Evolutionary conservation across 2,329 filamentous ascomycete species (phyloP), one percentile per base, ranked within the genome.

Genomic region (Moelleriella libera): DNA sequence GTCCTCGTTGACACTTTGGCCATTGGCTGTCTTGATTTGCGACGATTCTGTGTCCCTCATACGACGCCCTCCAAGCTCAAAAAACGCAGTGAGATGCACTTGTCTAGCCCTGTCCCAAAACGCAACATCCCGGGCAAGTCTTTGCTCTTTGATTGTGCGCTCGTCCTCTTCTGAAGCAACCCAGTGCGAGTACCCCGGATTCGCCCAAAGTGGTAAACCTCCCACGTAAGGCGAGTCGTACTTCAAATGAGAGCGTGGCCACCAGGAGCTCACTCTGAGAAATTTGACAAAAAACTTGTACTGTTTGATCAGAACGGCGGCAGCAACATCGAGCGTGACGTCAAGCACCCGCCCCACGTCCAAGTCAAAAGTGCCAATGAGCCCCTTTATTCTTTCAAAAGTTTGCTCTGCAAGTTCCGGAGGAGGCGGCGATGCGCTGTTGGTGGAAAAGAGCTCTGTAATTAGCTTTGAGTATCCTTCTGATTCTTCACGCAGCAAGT

Each of bases 391-490:
- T 53, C 83, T 82, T 60, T 96, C 86, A 57, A 95, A 96, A 0
- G 88, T 88, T 57, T 88, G 83, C 55, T 85, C 81, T 2, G 90
- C 87, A 37, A 85, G 76, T 51, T 88, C 83, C 47, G 78, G 78
- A 2, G 80, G 80, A n/a, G 83, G 83, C 28, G 81, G 80, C 47
- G 83, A 80, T 51, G 77, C 80, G 55, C 82, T 82, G 57, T 85
- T 87, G 1, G 85, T 94, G 6, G 88, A 90, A 64, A 96, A 98
- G 32, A 97, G 81, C 63, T 98, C 92, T 0, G 90, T 96, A 50
- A 95, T 81, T 44, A 98, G 78, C 63, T 98, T 98, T 0, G 92
- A 89, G 61, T 95, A 98, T 41, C 94, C 92, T 66, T 98, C 92
- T 0, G 88, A 88, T 65, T 98, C 92, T 67, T 98, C 92, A 43